Evolutionary conservation across 2,329 filamentous ascomycete genomes (phyloP), one percentile per base, ranked within the genome.

Genomic region (Monilinia vaccinii-corymbosi): DNA sequence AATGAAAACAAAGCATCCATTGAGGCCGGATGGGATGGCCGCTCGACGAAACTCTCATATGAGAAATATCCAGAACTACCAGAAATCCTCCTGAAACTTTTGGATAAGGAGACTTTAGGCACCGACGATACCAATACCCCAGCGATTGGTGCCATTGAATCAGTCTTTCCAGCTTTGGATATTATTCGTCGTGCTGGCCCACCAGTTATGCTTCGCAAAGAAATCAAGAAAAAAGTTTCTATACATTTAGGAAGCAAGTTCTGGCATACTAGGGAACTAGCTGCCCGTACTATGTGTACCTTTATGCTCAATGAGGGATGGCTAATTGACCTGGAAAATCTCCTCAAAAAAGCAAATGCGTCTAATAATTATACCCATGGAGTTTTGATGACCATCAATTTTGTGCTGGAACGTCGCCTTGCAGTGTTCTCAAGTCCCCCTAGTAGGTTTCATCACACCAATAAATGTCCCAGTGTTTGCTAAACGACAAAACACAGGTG

Each of bases 211-310:
- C 73, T 82, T 61, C 76, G 80, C 1, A 73, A 77, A 1, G 77
- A 81, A 50, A 80, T 91, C 6, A 79, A 82, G 65, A 67, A 72
- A 3, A 77, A 81, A 50, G 83, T 93, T 9, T 72, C 79, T 8
- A 77, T 76, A 46, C 85, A 92, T 58, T 77, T 91, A 4, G 80
- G 77, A 13, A 91, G 86, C 63, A 80, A 80, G 0, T 81, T 90
- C 21, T 94, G 90, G 90, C 88, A 91, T 69, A 83, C 94, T 8
- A 79, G 90, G 53, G 89, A 93, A 67, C 90, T 92, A 71, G 88
- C 89, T 0, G 88, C 89, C 0, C 80, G 87, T 18, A 89, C 89
- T 0, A 76, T 89, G 14, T 85, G 83, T 68, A 84, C 83, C 0
- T 83, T 87, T 62, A 73, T 86, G 25, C 71, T 85, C 2, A 75